Percentiles rank a stretch among this genome's conserved stretches.
Evolutionary conservation across 1,284 basidiomycete genomes (phyloP).

Genomic region (Phellopilus nigrolimitatus): DNA sequence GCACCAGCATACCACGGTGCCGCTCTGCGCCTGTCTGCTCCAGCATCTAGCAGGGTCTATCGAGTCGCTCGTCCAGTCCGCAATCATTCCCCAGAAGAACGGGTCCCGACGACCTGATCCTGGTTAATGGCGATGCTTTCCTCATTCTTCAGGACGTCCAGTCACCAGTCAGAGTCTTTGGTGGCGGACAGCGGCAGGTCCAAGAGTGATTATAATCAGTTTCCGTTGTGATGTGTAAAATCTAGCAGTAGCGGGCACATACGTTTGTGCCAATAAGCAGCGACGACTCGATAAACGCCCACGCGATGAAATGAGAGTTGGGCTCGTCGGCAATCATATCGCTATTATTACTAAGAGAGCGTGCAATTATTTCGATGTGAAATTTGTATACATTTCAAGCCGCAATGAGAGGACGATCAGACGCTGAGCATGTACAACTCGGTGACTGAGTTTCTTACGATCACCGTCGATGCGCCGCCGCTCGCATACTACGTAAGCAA

Average conservation of each 20-base stretch:
- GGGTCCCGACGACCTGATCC: constrained; percentile 61
- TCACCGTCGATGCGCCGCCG: too few relatives aligned
- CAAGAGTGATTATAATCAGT: constrained; percentile 24
- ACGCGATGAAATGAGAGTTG: constrained; percentile 60
- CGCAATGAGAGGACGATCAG: too few relatives aligned
- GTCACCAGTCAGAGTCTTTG: constrained; percentile 40
- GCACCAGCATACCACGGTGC: too few relatives aligned
- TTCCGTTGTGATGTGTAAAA: constrained; percentile 34
- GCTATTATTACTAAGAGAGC: constrained; percentile 47
- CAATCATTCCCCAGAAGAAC: constrained; percentile 65
- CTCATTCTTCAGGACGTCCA: constrained; percentile 53
- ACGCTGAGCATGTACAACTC: too few relatives aligned
- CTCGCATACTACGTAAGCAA: too few relatives aligned
- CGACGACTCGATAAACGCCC: constrained; percentile 61
- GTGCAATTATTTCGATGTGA: background rate
- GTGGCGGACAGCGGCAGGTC: constrained; percentile 43
- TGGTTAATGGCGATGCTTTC: constrained; percentile 69
- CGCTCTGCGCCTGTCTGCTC: too few relatives aligned
- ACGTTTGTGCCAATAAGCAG: constrained; percentile 43
- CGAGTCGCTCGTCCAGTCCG: constrained; percentile 47
- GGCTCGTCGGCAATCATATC: constrained; percentile 51
- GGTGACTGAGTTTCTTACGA: too few relatives aligned
- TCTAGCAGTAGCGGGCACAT: constrained; percentile 24
- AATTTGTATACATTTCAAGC: too few relatives aligned
- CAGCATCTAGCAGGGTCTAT: too few relatives aligned